Conservation (phyloP, 177 flowering plant species). For the Vitis hybrid region DNA sequence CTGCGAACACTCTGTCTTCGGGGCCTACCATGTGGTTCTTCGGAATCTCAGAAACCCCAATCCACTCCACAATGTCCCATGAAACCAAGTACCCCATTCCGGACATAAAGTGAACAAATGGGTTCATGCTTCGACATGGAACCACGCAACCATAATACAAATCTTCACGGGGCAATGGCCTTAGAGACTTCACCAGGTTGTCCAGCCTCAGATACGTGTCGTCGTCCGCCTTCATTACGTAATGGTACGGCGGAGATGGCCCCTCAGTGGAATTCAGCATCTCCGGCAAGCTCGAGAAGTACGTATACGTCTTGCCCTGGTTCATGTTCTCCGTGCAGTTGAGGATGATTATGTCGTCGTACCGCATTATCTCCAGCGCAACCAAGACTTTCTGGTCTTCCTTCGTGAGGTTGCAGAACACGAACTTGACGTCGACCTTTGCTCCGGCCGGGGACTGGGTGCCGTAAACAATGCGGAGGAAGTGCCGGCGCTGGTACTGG, state of each 20-base stretch:
- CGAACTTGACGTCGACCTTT: constrained; percentile 66
- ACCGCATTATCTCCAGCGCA: constrained; percentile 77
- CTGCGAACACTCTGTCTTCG: constrained; percentile 70
- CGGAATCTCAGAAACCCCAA: constrained; percentile 54
- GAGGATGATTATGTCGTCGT: constrained; percentile 77
- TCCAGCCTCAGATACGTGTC: constrained; percentile 59
- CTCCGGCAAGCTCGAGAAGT: constrained; percentile 75
- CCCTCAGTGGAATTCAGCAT: constrained; percentile 26
- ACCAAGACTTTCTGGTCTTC: constrained; percentile 68
- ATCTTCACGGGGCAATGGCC: constrained; percentile 64
- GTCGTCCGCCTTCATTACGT: constrained; percentile 84
- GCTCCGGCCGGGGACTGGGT: constrained; percentile 43
- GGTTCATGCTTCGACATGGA: constrained; percentile 88
- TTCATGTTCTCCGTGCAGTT: constrained; percentile 86
- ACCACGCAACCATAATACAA: constrained; percentile 80
- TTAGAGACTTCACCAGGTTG: constrained; percentile 46
- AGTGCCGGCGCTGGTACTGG: constrained; percentile 65
- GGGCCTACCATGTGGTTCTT: constrained; percentile 59
- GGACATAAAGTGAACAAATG: constrained; percentile 73
- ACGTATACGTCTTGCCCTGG: constrained; percentile 78
- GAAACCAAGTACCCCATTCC: constrained; percentile 89
- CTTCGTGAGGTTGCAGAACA: constrained; percentile 78
- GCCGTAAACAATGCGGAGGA: constrained; percentile 67
- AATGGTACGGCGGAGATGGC: constrained; percentile 67
- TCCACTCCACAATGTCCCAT: constrained; percentile 90